phyloP scores from a whole-genome alignment of 2,329 filamentous ascomycete species.

The Pestalotiopsis sp. region DNA sequence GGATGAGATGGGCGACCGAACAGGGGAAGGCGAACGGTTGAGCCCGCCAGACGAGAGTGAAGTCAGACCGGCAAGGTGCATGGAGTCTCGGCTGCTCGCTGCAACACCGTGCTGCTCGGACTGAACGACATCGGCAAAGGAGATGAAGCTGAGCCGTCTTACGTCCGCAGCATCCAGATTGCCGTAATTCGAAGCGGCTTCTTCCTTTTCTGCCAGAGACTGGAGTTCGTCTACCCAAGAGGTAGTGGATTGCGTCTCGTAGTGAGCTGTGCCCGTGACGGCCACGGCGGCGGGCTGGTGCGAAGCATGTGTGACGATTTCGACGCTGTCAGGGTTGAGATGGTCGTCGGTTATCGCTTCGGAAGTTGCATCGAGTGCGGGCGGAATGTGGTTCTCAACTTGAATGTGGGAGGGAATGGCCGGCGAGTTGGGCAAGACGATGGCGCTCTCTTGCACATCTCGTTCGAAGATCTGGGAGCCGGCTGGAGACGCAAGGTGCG shows the following conservation, averaged over 20 bases:
- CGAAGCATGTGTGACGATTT: conserved; percentile 85
- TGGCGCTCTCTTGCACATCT: conserved; percentile 81
- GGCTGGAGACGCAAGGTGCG: conserved; percentile 77
- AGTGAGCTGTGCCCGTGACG: conserved; percentile 54
- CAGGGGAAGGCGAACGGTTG: conserved; percentile 77
- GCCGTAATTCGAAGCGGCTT: conserved; percentile 75
- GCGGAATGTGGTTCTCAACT: conserved; percentile 91
- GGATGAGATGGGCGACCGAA: conserved; percentile 78
- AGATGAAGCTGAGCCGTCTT: conserved; percentile 89
- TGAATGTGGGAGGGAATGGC: conserved; percentile 93
- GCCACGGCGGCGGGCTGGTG: conserved; percentile 78
- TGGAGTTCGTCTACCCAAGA: conserved; percentile 62
- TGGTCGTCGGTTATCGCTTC: conserved; percentile 87
- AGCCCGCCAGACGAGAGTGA: conserved; percentile 53
- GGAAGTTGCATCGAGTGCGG: conserved; percentile 88
- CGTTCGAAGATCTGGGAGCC: conserved; percentile 88
- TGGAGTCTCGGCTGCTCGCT: conserved; percentile 65
- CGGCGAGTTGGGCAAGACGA: conserved; percentile 71
- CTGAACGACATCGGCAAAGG: conserved; percentile 94
- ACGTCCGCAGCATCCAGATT: conserved; percentile 78
- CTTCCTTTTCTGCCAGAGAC: conserved; percentile 57
- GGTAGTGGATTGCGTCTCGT: conserved; percentile 43
- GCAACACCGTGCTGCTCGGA: conserved; percentile 66
- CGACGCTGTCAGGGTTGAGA: conserved; percentile 84
- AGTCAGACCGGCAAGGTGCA: conserved; percentile 69